These are phyloP conservation scores for Sporobolomyces pararoseus DNA, from an alignment of 768 basidiomycete genomes.

Conservation along the genomic window DNA sequence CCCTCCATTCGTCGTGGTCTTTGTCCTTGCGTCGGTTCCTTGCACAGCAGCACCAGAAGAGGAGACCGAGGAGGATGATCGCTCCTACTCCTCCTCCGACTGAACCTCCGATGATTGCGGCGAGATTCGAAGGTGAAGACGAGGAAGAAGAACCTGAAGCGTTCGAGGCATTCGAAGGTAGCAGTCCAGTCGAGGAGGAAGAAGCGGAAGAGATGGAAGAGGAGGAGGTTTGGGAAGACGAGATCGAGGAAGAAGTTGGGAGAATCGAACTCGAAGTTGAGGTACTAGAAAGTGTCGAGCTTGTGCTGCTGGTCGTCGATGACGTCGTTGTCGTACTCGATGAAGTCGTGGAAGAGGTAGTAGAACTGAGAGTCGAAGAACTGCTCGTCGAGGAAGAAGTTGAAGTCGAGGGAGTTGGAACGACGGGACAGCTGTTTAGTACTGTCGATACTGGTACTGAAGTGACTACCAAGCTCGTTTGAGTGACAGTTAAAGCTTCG, in stretches of 20 bases:
- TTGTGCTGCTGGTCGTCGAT: constrained; percentile 3
- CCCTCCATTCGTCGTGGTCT: constrained; percentile 1
- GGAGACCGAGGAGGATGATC: constrained; percentile 10
- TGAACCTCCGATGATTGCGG: constrained; percentile 29
- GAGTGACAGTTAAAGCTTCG: background rate
- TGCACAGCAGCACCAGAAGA: constrained; percentile 18
- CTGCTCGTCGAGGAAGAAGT: background rate
- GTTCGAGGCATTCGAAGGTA: constrained; percentile 6
- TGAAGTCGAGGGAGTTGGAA: background rate
- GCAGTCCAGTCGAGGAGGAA: constrained; percentile 8
- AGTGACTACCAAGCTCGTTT: constrained; percentile 18
- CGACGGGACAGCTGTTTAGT: background rate
- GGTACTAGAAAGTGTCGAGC: constrained; percentile 1
- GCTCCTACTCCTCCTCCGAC: constrained; percentile 27
- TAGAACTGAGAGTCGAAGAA: background rate
- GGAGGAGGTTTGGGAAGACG: background rate
- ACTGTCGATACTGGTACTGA: constrained; percentile 20
- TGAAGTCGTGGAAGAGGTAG: constrained; percentile 2
- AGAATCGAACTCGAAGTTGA: background rate
- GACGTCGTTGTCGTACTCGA: background rate
- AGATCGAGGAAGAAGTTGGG: background rate
- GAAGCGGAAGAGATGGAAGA: background rate
- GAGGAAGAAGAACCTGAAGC: background rate
- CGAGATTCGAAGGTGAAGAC: constrained; percentile 1
- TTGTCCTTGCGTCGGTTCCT: background rate